A percentile compares a stretch with the other conserved stretches of the same genome.
Evolutionary conservation across 139 green algal species (phyloP).

Genomic region (Medakamo hakoo): DNA sequence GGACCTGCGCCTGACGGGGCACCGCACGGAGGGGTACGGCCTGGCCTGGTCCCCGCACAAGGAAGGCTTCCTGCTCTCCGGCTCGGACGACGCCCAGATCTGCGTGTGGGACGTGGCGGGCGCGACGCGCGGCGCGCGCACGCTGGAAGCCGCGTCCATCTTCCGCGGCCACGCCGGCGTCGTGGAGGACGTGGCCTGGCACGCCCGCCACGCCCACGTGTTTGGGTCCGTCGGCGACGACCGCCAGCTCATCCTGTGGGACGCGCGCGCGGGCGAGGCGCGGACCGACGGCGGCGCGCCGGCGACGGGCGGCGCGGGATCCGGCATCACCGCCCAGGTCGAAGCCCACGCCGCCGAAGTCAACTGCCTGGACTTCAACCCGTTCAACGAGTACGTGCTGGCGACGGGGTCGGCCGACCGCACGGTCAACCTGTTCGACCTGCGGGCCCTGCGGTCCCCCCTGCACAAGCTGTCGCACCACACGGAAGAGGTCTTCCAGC

Average conservation of each 20-base stretch:
- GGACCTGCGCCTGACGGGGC: conserved; percentile 72
- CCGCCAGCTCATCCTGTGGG: conserved; percentile 90
- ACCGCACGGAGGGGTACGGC: conserved; percentile 92
- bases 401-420: conserved; percentile 92
- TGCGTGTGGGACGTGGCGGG: conserved; percentile 94
- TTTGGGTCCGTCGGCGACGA: conserved; percentile 96
- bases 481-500: conserved; percentile 93
- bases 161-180: conserved; percentile 65
- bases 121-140: conserved; percentile 1
- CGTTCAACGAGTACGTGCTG: conserved; percentile 88
- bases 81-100: conserved; percentile 94
- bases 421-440: conserved; percentile 85
- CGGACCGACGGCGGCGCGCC: conserved; percentile 13
- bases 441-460: conserved; percentile 68
- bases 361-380: conserved; percentile 98
- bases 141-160: conserved; percentile 51
- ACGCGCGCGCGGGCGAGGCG: conserved; percentile 56
- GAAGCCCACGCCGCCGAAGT: conserved; percentile 85
- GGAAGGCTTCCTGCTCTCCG: conserved; percentile 75
- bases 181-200: conserved; percentile 96
- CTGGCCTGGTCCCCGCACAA: conserved; percentile 82
- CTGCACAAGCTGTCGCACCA: conserved; percentile 89
- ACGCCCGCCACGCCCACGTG: conserved; percentile 70
- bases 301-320: neutral
- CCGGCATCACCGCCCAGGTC: neutral